phyloP scores from a whole-genome alignment of 2,329 filamentous ascomycete genomes.

The Parastagonospora avenae region DNA sequence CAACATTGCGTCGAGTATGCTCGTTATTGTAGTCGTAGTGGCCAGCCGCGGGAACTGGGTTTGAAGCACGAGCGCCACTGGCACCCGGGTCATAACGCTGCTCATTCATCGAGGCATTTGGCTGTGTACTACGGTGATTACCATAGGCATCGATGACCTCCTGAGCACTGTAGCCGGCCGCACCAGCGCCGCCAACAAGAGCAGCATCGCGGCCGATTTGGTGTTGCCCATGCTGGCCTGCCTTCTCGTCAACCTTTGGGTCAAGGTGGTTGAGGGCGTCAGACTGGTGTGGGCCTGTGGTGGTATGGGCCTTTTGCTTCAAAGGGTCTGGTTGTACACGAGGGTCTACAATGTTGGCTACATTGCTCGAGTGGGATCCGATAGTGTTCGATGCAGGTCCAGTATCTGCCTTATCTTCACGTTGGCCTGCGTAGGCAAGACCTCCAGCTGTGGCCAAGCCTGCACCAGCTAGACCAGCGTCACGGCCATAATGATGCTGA shows the following conservation, averaged over 20 bases:
- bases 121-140: conserved; percentile 37
- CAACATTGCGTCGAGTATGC: not conserved
- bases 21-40: conserved; percentile 18
- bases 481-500: conserved; percentile 32
- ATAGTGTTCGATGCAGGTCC: conserved; percentile 32
- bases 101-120: conserved; percentile 34
- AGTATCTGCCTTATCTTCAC: conserved; percentile 21
- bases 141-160: conserved; percentile 37
- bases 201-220: conserved; percentile 35
- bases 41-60: conserved; percentile 15
- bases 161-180: conserved; percentile 40
- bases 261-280: conserved; percentile 33
- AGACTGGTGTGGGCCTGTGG: conserved; percentile 32
- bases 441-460: conserved; percentile 22
- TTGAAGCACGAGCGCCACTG: conserved; percentile 27
- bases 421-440: conserved; percentile 19
- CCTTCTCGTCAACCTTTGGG: conserved; percentile 29
- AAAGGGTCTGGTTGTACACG: conserved; percentile 36
- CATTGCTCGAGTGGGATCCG: conserved; percentile 38
- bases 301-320: conserved; percentile 33
- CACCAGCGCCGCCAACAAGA: conserved; percentile 36
- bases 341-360: conserved; percentile 40
- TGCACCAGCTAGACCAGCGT: conserved; percentile 24
- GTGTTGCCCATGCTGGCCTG: conserved; percentile 17
- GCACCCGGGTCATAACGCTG: conserved; percentile 38